phyloP scores from a whole-genome alignment of 1,284 basidiomycete genomes.

The Ganoderma leucocontextum region DNA sequence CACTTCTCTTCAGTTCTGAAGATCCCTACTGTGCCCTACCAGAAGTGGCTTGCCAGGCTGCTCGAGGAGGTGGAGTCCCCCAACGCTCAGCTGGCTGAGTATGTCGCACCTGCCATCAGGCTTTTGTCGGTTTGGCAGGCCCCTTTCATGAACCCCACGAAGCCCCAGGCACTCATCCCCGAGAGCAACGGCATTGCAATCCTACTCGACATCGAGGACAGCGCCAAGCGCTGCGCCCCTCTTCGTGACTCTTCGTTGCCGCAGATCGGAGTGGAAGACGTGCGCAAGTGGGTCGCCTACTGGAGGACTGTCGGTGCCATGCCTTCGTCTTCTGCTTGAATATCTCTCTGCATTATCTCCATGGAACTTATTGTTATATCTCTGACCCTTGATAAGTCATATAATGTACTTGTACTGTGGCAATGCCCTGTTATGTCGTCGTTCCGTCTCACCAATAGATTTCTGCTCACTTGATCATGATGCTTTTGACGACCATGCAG shows the following conservation, averaged over 20 bases:
- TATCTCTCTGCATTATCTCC: neutral
- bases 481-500: too few relatives aligned
- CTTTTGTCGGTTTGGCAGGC: neutral
- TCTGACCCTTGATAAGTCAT: neutral
- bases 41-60: neutral
- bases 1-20: neutral
- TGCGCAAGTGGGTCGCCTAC: neutral
- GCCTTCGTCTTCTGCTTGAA: neutral
- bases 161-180: neutral
- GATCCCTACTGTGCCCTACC: neutral
- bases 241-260: neutral
- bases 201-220: constrained; percentile 2
- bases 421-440: neutral
- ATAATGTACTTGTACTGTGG: neutral
- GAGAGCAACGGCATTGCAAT: constrained; percentile 6
- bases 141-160: neutral
- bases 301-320: neutral
- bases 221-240: neutral
- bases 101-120: neutral
- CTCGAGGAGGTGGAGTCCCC: neutral
- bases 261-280: neutral
- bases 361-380: too few relatives aligned
- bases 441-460: neutral
- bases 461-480: neutral
- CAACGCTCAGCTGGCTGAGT: neutral